phyloP scores from a whole-genome alignment of 2,329 filamentous ascomycete genomes.

The Talaromyces sp. region DNA sequence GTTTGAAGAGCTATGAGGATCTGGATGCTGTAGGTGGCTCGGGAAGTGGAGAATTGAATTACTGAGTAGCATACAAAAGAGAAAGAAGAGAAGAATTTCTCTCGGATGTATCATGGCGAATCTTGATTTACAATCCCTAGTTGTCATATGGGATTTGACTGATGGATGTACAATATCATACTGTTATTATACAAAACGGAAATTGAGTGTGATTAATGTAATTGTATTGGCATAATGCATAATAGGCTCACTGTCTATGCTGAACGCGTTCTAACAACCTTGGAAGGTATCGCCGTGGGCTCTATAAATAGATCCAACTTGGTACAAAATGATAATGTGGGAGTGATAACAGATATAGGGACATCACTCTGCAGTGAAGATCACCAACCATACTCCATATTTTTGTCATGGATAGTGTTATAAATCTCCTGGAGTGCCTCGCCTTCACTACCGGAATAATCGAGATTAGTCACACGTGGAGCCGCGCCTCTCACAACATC shows the following conservation, averaged over 20 bases:
- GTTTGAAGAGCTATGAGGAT: slow-evolving; percentile 95
- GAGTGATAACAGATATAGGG: no score
- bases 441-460: no score
- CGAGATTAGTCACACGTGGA: no score
- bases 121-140: neutral
- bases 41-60: slow-evolving; percentile 83
- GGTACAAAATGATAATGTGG: no score
- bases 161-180: neutral
- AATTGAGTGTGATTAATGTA: neutral
- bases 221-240: neutral
- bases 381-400: no score
- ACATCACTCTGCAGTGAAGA: no score
- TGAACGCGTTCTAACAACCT: neutral
- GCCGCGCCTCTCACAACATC: no score
- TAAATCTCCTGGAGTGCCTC: no score
- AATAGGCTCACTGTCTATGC: neutral
- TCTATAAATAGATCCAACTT: no score
- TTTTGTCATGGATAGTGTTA: no score
- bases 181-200: neutral
- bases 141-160: neutral
- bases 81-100: neutral
- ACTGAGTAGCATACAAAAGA: slow-evolving; percentile 50
- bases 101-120: neutral
- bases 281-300: no score
- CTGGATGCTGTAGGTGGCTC: slow-evolving; percentile 77